phyloP scores from a whole-genome alignment of 2,329 filamentous ascomycete species.

The Gliomastix tumulicola region DNA sequence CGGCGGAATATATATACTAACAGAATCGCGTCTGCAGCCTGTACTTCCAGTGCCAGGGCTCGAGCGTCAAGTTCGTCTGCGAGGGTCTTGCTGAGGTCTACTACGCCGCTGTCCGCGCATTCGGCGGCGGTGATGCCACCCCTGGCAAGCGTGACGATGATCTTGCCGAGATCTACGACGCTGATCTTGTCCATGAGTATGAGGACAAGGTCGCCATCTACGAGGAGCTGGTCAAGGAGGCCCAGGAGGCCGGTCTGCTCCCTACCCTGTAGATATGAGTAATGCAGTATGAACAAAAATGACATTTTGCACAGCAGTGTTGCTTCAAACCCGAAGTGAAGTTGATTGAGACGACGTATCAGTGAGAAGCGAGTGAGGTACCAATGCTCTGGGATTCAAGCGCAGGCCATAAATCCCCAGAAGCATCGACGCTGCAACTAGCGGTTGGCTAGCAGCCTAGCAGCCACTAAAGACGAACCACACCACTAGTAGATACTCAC shows the following conservation, averaged over 20 bases:
- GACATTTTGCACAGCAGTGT: too few relatives aligned
- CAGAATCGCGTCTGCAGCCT: conserved; percentile 10
- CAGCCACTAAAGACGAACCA: too few relatives aligned
- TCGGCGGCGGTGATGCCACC: conserved; percentile 17
- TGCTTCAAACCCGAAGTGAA: too few relatives aligned
- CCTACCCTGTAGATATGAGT: background rate
- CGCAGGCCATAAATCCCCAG: too few relatives aligned
- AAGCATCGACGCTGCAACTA: too few relatives aligned
- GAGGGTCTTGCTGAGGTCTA: conserved; percentile 21
- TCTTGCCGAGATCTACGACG: conserved; percentile 7
- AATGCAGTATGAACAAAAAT: too few relatives aligned
- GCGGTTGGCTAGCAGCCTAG: too few relatives aligned
- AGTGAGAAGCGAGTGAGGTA: too few relatives aligned
- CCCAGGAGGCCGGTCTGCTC: conserved; percentile 9
- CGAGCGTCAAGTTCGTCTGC: conserved; percentile 11
- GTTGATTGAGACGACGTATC: too few relatives aligned
- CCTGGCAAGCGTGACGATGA: conserved; percentile 11
- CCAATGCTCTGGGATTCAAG: too few relatives aligned
- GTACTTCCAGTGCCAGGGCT: conserved; percentile 17
- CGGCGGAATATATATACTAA: background rate
- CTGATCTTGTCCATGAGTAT: conserved; percentile 10
- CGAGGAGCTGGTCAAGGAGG: conserved; percentile 16
- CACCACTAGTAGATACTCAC: too few relatives aligned
- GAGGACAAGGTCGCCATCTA: conserved; percentile 20
- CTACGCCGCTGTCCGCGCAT: conserved; percentile 21